Evolutionary conservation across 306 rosid genomes (phyloP), one percentile per base, ranked within the genome.

Genomic region (Arachis stenosperma): DNA sequence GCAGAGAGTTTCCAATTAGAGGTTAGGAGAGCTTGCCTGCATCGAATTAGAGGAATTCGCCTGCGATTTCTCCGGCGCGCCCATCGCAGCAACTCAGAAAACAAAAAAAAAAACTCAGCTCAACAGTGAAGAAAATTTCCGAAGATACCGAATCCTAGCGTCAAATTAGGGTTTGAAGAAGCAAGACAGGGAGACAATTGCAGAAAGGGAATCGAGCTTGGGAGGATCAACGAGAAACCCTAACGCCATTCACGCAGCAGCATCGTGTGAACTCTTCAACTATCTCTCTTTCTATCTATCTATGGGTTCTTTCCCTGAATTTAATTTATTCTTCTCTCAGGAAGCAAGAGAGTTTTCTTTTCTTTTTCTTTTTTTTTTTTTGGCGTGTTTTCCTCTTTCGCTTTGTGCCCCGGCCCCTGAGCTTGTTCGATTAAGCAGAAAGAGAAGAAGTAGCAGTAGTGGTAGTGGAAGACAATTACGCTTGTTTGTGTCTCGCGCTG

Each of bases 31-130:
- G 84, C 86, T 84, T 52, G 80, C 98, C 97, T 92, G 98, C 92
- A 88, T 83, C 82, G 96, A 92, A 83, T 81, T 92, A 65, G 83
- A 58, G 84, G 83, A 58, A 83, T 74, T 90, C 27, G 78, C 69
- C 81, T 79, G 97, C 8, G 98, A 78, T 82, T 88, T 92, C 70
- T 92, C 98, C 44, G 86, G 89, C 55, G 96, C 96, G 72, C 91
- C 93, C 98, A 92, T 92, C 33, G 33, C 73, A 76, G 78, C 58
- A 87, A 70, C 71, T 74, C 70, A 68, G 84, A 48, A 73, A 33
- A 2, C 70, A 68, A 85, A 48, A 73, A 22, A 17, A 22, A 64
- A 66, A 55, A 75, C 61, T 48, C 46, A 77, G 37, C 76, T 17
- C 57, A 52, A 52, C 6, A 52, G 13, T 1, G 10, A 52, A n/a